Percentiles rank a stretch among this genome's conserved stretches.
phyloP scores from a whole-genome alignment of 257 asterid genomes.

The Solanum peruvianum region DNA sequence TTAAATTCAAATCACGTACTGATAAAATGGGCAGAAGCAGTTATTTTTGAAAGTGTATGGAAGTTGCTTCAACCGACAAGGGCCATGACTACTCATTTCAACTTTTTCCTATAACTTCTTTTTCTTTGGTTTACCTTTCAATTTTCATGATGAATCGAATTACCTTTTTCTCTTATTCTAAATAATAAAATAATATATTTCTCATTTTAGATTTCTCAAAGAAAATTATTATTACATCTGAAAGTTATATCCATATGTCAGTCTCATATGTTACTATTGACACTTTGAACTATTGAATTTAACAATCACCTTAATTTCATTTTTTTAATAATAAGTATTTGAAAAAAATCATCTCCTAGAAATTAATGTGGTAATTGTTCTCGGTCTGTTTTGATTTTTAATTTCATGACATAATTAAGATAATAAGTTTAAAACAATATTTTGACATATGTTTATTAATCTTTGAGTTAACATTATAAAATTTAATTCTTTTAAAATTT shows the following conservation, averaged over 20 bases:
- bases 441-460: background rate
- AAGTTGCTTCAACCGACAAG: slow-evolving; percentile 3
- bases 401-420: background rate
- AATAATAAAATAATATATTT: background rate
- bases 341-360: background rate
- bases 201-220: background rate
- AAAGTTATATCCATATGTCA: background rate
- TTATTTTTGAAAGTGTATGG: background rate
- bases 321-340: background rate
- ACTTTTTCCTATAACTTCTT: slow-evolving; percentile 7
- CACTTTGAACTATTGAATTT: background rate
- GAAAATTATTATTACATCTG: background rate
- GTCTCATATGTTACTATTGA: background rate
- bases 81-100: slow-evolving; percentile 6
- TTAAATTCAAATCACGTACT: no score
- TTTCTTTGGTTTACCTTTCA: background rate
- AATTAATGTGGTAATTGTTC: background rate
- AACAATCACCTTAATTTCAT: background rate
- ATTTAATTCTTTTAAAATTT: rapidly evolving
- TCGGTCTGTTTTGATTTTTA: background rate
- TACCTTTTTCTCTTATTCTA: background rate
- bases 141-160: background rate
- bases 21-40: background rate
- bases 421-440: background rate
- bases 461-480: background rate